Conservation (phyloP, 805 yeast genomes). For the Komagataella ulmi region DNA sequence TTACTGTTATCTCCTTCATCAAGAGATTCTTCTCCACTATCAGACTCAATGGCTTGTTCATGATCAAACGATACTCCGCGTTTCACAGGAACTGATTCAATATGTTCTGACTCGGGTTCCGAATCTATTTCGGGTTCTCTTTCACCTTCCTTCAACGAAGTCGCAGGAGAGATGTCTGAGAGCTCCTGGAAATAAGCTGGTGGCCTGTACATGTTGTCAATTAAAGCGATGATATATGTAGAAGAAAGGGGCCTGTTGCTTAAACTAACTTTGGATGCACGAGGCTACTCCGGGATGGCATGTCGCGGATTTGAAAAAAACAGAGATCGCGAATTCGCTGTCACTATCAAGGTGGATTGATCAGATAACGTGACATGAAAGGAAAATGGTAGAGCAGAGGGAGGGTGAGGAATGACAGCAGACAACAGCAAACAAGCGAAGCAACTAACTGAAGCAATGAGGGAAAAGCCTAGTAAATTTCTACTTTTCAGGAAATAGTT, state of each 20-base stretch:
- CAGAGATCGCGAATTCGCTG: neutral
- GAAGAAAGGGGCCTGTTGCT: neutral
- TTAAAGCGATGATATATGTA: neutral
- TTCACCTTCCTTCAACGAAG: neutral
- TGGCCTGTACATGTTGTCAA: neutral
- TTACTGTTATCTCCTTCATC: neutral
- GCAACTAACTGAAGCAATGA: neutral
- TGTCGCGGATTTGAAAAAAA: neutral
- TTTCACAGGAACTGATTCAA: neutral
- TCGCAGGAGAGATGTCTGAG: neutral
- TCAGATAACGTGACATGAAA: neutral
- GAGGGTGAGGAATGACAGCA: neutral
- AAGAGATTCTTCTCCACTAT: neutral
- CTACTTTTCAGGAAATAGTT: neutral
- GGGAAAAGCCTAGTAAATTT: neutral
- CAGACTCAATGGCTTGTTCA: neutral
- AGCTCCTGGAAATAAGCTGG: neutral
- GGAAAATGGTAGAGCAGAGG: neutral
- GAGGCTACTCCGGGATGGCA: neutral
- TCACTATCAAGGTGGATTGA: neutral
- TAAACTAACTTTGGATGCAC: neutral
- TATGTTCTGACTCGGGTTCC: neutral
- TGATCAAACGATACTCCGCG: neutral
- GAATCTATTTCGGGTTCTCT: neutral
- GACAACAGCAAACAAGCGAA: neutral